A percentile compares a stretch with the other conserved stretches of the same genome.
Evolutionary conservation across 2,329 filamentous ascomycete genomes (phyloP).

Genomic region (Apiospora aurea): DNA sequence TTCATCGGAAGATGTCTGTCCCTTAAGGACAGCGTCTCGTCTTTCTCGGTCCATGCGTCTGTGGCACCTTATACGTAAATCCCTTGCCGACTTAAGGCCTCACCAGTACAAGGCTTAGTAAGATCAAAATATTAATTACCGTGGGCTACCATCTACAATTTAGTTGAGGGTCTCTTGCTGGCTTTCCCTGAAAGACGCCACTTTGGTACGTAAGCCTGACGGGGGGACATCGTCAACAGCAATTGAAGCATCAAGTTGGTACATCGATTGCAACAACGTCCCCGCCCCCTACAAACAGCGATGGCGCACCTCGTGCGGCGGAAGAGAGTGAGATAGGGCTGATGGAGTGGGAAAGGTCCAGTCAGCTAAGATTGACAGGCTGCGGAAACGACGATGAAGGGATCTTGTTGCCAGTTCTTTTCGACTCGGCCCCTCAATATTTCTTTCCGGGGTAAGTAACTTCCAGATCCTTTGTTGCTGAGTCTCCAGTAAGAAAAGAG

Average conservation of each 20-base stretch:
- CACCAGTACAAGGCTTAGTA: too few species aligned
- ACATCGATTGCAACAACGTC: too few species aligned
- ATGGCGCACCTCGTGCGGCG: background rate
- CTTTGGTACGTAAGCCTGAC: too few species aligned
- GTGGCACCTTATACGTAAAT: background rate
- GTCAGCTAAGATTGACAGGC: background rate
- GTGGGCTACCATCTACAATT: too few species aligned
- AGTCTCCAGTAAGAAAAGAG: background rate
- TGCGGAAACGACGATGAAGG: background rate
- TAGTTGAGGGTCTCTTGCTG: background rate
- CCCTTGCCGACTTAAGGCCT: background rate
- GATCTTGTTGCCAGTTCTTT: background rate
- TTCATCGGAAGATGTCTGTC: background rate
- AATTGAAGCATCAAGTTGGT: too few species aligned
- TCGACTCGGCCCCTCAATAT: too few species aligned
- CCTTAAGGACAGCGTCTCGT: background rate
- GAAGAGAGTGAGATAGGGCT: background rate
- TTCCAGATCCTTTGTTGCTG: background rate
- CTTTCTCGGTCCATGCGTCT: background rate
- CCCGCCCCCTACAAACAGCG: background rate
- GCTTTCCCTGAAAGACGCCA: background rate
- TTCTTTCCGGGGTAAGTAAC: background rate
- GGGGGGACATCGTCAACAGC: too few species aligned
- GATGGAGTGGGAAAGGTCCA: constrained; percentile 15
- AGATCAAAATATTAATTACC: too few species aligned